Evolutionary conservation across 2,329 filamentous ascomycete genomes (phyloP).

Genomic region (Aspergillus ruber): DNA sequence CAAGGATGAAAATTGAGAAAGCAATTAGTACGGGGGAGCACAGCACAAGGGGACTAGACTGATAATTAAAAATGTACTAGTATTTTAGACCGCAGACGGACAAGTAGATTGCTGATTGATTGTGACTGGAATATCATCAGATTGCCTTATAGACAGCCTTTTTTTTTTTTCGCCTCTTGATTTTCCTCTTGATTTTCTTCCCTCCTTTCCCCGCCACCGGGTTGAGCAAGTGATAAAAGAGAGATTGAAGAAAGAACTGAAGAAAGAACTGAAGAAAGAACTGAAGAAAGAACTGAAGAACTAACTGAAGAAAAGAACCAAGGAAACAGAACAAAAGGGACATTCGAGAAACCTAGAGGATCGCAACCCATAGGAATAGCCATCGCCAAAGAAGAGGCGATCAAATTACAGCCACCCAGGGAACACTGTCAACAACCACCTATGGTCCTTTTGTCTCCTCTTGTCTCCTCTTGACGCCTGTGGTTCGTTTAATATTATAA

Average conservation of each 20-base stretch:
- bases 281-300: background rate
- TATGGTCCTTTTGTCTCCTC: slow-evolving; percentile 9
- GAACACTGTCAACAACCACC: background rate
- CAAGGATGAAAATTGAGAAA: too few relatives aligned
- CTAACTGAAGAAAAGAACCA: slow-evolving; percentile 1
- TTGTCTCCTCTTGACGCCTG: background rate
- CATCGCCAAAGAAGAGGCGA: too few relatives aligned
- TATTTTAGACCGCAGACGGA: too few relatives aligned
- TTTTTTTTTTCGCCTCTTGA: background rate
- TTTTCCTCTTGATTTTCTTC: background rate
- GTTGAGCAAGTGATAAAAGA: too few relatives aligned
- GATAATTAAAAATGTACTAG: too few relatives aligned
- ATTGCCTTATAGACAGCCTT: background rate
- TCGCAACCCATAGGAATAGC: background rate
- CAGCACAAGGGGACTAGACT: too few relatives aligned
- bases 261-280: background rate
- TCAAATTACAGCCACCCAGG: too few relatives aligned
- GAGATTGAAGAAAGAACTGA: background rate
- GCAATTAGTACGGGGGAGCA: too few relatives aligned
- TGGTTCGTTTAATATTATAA: background rate
- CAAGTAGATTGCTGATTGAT: too few relatives aligned
- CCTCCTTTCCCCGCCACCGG: too few relatives aligned
- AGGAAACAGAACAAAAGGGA: slow-evolving; percentile 1
- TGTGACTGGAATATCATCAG: too few relatives aligned
- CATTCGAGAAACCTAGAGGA: slow-evolving; percentile 3